These are phyloP conservation scores for Takashimella tepidaria DNA, from an alignment of 1,284 basidiomycete genomes.

Conservation along the genomic window DNA sequence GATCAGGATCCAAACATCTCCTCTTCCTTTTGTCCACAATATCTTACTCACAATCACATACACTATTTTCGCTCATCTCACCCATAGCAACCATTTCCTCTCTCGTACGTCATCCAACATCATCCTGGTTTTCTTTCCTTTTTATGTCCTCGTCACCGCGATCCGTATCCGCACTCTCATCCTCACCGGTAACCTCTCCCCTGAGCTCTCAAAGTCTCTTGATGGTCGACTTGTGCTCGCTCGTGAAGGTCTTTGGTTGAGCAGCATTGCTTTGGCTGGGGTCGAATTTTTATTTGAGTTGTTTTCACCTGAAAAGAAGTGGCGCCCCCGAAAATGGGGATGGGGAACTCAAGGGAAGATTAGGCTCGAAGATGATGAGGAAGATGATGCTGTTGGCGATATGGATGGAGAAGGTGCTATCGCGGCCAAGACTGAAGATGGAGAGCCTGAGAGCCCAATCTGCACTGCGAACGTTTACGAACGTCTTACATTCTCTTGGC, in stretches of 20 bases:
- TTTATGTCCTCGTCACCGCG: conserved; percentile 55
- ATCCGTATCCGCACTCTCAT: conserved; percentile 63
- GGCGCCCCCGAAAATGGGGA: conserved; percentile 20
- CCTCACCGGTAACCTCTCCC: conserved; percentile 31
- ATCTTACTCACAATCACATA: conserved; percentile 29
- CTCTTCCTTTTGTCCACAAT: conserved; percentile 18
- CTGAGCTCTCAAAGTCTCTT: conserved; percentile 15
- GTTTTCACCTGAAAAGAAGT: conserved; percentile 59
- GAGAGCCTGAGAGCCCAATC: conserved; percentile 63
- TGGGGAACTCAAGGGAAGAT: conserved; percentile 31
- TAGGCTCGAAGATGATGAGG: conserved; percentile 37
- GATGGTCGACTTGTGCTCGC: conserved; percentile 32
- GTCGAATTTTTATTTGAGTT: conserved; percentile 65
- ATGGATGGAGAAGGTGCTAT: conserved; percentile 16
- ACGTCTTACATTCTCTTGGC: conserved; percentile 42
- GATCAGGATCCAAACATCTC: conserved; percentile 50
- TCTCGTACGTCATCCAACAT: conserved; percentile 68
- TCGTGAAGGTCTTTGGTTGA: conserved; percentile 43
- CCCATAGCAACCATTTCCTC: conserved; percentile 65
- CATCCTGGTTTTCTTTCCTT: conserved; percentile 78
- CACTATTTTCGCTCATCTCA: conserved; percentile 35
- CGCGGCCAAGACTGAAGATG: conserved; percentile 46
- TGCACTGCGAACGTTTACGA: conserved; percentile 75
- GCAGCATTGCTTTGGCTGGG: conserved; percentile 53
- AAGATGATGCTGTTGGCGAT: conserved; percentile 29